These are phyloP conservation scores for Erythrophleum ivorense DNA, from an alignment of 331 rosid genomes.

Conservation along the genomic window DNA sequence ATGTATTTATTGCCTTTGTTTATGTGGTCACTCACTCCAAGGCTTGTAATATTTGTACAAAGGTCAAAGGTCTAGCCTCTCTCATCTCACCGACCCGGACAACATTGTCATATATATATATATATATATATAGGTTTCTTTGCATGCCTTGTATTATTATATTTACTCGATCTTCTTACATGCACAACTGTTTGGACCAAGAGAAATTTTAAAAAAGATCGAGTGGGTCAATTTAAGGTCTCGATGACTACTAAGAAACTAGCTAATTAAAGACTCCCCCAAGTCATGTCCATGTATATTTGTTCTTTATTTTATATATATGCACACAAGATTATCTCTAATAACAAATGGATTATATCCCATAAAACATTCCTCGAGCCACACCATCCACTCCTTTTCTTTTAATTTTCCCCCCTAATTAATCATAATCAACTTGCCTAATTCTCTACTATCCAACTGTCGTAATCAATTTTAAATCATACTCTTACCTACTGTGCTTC, in stretches of 20 bases:
- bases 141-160: not conserved
- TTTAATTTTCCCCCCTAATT: not conserved
- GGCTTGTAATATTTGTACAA: not conserved
- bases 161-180: not conserved
- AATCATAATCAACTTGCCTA: slow-evolving; percentile 43
- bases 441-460: slow-evolving; percentile 52
- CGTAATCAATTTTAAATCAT: slow-evolving; percentile 42
- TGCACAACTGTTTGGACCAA: slow-evolving; percentile 29
- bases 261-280: not conserved
- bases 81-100: slow-evolving; percentile 54
- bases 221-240: slow-evolving; percentile 42
- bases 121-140: not conserved
- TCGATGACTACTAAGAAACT: slow-evolving; percentile 35
- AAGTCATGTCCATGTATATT: slow-evolving; percentile 30
- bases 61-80: slow-evolving; percentile 31
- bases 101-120: slow-evolving; percentile 8
- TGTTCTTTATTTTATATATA: not conserved
- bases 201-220: not conserved
- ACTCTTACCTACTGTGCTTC: slow-evolving; percentile 36
- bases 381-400: slow-evolving; percentile 46
- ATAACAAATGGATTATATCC: slow-evolving; percentile 19
- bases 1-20: not conserved
- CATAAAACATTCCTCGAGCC: slow-evolving; percentile 69
- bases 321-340: not conserved
- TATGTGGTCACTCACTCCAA: not conserved